Percentiles rank a stretch among this genome's conserved stretches.
Conservation (phyloP, 768 basidiomycete species). For the Tulasnella sp. region DNA sequence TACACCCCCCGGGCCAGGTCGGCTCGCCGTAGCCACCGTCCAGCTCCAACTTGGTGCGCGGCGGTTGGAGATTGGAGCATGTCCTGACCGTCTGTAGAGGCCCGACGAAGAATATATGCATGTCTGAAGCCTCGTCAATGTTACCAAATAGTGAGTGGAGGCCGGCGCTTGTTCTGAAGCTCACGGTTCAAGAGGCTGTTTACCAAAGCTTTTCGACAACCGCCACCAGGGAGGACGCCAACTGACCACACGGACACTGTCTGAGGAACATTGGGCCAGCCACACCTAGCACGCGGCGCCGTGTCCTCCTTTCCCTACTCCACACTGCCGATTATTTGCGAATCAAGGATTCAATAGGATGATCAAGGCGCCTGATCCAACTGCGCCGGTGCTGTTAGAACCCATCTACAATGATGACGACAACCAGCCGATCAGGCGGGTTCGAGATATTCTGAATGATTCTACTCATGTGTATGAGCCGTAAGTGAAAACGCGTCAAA, state of each 20-base stretch:
- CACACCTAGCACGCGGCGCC: background rate
- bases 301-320: background rate
- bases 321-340: background rate
- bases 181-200: background rate
- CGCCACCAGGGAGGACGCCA: background rate
- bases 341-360: background rate
- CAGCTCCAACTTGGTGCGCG: background rate
- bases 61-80: background rate
- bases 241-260: background rate
- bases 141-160: background rate
- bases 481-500: slow-evolving; percentile 49
- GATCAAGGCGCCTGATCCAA: background rate
- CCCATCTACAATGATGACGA: slow-evolving; percentile 79
- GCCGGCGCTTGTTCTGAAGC: background rate
- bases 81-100: background rate
- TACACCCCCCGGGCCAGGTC: slow-evolving; percentile 14
- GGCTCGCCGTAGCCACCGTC: background rate
- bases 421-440: slow-evolving; percentile 61
- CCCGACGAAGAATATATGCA: background rate
- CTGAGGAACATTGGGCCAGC: background rate
- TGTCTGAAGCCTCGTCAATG: background rate
- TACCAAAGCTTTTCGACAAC: slow-evolving; percentile 16
- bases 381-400: slow-evolving; percentile 62
- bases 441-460: slow-evolving; percentile 71
- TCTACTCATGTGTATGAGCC: slow-evolving; percentile 72